Base-by-base conservation (phyloP, 176 grass and related monocot species). In the Miscanthus lutarioriparius region DNA sequence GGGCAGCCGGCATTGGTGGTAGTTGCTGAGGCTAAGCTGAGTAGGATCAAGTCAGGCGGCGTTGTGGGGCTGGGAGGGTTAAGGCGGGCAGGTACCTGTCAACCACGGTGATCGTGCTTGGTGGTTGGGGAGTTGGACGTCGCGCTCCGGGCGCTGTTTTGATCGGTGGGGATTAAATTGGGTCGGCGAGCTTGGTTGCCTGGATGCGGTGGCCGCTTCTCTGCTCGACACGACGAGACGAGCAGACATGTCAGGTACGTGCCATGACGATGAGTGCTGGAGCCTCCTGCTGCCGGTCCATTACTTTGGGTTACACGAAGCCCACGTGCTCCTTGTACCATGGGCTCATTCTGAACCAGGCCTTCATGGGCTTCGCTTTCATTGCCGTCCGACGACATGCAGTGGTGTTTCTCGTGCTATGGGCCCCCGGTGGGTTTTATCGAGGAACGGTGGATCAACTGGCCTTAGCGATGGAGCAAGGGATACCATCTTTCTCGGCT, bases 31-130 rank as follows among this genome's bases (percentile, higher is more conserved):
- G 69, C 17, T 14, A 49, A 54, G 56, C 14, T 10, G 63, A 54
- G 56, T 10, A 22, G 0, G 23, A 54, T 56, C 25, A 11, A 64
- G 22, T 11, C 1, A 4, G 35, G 0, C 38, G 74, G 6, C 19
- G 80, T 90, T 84, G 69, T 75, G 48, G 26, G 7, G 49, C 1
- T 3, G 45, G 41, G 41, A 58, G 40, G 67, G 39, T 90, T 79
- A 90, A 75, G 79, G 66, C 80, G 83, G 44, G 74, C 86, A 28
- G 73, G 56, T 61, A 61, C 9, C 44, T 82, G 54, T 77, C 88
- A 30, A 9, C 36, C 69, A 25, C 67, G 35, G 80, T 40, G 23
- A 27, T 9, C 54, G 10, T 61, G n/a, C 49, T 51, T 16, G 84
- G 84, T 69, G 9, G 89, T 80, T 87, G 76, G 69, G 40, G 49